Evolutionary conservation across 345 rosid species (phyloP).

Genomic region (Euphorbia lathyris): DNA sequence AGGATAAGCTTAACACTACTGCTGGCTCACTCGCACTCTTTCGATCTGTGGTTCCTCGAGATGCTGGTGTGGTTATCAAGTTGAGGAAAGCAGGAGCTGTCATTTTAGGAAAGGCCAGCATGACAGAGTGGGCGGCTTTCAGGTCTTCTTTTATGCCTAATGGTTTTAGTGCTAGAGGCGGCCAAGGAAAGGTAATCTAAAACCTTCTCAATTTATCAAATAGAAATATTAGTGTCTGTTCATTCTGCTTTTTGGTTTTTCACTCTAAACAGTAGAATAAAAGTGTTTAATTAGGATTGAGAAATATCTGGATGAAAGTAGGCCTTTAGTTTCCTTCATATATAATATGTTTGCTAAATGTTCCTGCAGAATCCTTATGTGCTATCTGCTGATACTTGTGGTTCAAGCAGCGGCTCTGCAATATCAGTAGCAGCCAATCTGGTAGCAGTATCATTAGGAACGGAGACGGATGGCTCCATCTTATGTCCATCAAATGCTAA

Average conservation of each 20-base stretch:
- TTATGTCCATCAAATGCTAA: constrained; percentile 52
- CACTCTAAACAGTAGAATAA: too few relatives aligned
- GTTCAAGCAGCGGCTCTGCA: constrained; percentile 79
- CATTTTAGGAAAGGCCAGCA: constrained; percentile 72
- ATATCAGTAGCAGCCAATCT: constrained; percentile 71
- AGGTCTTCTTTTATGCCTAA: constrained; percentile 21
- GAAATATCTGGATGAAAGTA: too few relatives aligned
- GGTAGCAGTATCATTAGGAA: constrained; percentile 56
- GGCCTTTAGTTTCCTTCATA: neutral
- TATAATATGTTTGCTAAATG: neutral
- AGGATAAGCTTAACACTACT: too few relatives aligned
- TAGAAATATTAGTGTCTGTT: too few relatives aligned
- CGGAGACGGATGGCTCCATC: constrained; percentile 74
- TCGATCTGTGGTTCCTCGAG: constrained; percentile 54
- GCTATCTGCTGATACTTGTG: constrained; percentile 50
- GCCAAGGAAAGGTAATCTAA: constrained; percentile 73
- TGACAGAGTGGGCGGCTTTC: constrained; percentile 64
- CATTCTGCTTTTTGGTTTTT: too few relatives aligned
- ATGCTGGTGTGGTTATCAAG: constrained; percentile 59
- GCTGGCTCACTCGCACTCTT: constrained; percentile 58
- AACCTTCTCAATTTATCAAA: too few relatives aligned
- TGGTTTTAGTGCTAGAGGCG: constrained; percentile 59
- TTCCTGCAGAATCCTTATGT: constrained; percentile 69
- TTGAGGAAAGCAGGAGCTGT: constrained; percentile 59
- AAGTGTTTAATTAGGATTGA: too few relatives aligned